A percentile compares a stretch with the other conserved stretches of the same genome.
Conservation (phyloP, 208 protist species). For the Trichomonas vaginalis region DNA sequence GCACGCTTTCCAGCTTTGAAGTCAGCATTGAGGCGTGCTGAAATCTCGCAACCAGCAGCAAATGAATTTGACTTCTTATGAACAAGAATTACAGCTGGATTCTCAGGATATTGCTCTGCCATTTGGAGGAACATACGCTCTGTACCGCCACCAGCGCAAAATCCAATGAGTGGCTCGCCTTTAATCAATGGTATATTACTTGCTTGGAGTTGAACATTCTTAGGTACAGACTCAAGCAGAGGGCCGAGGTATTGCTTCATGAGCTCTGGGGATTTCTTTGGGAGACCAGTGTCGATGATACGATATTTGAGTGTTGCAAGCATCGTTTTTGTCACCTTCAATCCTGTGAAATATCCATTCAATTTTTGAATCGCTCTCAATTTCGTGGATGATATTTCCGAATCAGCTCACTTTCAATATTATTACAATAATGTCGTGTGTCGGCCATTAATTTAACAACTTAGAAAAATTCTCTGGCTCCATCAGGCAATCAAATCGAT, state of each 20-base stretch:
- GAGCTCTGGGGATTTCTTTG: too few species aligned
- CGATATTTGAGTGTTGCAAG: too few species aligned
- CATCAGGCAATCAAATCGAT: too few species aligned
- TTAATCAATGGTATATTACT: not conserved
- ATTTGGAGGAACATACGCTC: not conserved
- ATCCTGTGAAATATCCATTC: too few species aligned
- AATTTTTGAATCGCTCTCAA: too few species aligned
- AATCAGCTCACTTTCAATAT: too few species aligned
- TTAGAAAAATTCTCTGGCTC: too few species aligned
- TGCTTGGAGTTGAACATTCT: not conserved
- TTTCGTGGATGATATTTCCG: too few species aligned
- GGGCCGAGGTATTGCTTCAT: not conserved
- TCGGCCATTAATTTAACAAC: too few species aligned
- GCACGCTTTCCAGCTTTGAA: not conserved
- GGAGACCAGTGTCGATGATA: too few species aligned
- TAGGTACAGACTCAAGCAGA: not conserved
- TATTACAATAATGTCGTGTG: too few species aligned
- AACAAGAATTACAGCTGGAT: not conserved
- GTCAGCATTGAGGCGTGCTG: not conserved
- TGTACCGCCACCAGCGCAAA: not conserved
- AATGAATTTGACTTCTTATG: not conserved
- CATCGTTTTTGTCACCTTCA: too few species aligned
- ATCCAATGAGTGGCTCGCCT: not conserved
- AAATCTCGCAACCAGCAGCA: not conserved
- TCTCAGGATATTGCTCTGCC: not conserved